Base-by-base conservation (phyloP, 345 rosid genomes). In the Gossypium raimondii region DNA sequence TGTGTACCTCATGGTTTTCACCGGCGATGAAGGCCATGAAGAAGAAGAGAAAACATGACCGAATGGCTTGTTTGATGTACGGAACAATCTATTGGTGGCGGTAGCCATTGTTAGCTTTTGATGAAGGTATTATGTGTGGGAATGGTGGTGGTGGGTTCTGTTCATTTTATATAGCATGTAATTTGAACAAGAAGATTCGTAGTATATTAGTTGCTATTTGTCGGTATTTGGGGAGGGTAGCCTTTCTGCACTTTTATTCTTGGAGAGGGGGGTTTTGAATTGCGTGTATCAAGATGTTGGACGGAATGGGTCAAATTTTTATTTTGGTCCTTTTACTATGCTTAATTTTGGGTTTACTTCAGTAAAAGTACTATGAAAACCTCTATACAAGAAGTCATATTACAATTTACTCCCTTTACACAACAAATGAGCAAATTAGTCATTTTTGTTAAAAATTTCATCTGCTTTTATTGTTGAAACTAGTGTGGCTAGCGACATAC, bases 101-200 rank as follows among this genome's bases (percentile, higher is more conserved):
- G 84, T 78, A 22, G 88, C 80, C 90, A 86, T 75, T 70, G 29
- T 52, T 14, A 1, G 41, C 43, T 16, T 41, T 22, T 1, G 43
- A 34, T 5, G 41, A 34, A 34, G 41, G 41, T 34, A 34, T 34
- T 34, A 34, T 34, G 7, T 34, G 41, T 34, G 41, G 41, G 41
- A 34, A 34, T 5, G 41, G 41, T 34, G 7, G 41, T 34, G 41
- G 41, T 34, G 7, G 66, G 7, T 2, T 60, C 8, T 22, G 22
- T 17, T 16, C 73, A 65, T 34, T 77, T 76, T 66, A 76, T 78
- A 67, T 78, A 64, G 34, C 16, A 9, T 64, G 63, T 70, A 72
- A 3, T 47, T 34, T 17, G 34, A 38, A 65, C 58, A 71, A 9
- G 89, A 86, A 86, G 86, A 89, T 84, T 83, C 90, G 81, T 10